phyloP scores from a whole-genome alignment of 805 yeast genomes.

The Candida khao-thaluensis region DNA sequence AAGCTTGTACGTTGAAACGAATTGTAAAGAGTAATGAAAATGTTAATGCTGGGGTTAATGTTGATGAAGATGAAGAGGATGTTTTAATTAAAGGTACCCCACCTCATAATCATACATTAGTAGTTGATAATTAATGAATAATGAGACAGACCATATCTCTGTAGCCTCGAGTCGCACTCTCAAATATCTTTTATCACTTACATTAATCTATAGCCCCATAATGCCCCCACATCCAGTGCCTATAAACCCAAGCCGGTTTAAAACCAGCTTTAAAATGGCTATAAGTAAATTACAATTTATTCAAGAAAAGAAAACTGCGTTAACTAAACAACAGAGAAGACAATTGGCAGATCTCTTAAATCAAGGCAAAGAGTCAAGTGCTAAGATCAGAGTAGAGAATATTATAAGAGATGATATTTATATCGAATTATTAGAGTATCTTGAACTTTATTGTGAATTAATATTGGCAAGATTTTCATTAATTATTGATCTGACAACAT shows the following conservation, averaged over 20 bases:
- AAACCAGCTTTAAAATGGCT: constrained; percentile 60
- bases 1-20: constrained; percentile 53
- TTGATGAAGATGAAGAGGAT: constrained; percentile 40
- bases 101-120: constrained; percentile 41
- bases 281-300: constrained; percentile 66
- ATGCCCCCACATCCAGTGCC: constrained; percentile 24
- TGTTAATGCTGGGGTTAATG: constrained; percentile 21
- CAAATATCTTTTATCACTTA: background rate
- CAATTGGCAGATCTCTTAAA: constrained; percentile 67
- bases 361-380: constrained; percentile 76
- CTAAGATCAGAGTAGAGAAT: constrained; percentile 79
- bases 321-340: constrained; percentile 72
- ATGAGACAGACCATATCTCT: too few relatives aligned
- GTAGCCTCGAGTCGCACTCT: background rate
- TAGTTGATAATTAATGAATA: constrained; percentile 19
- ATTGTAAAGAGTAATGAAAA: constrained; percentile 20
- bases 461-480: constrained; percentile 71
- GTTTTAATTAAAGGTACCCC: constrained; percentile 36
- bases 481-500: constrained; percentile 44
- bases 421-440: constrained; percentile 71
- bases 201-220: background rate
- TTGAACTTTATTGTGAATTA: constrained; percentile 82
- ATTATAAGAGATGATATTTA: constrained; percentile 79
- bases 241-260: constrained; percentile 34
- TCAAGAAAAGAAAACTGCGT: constrained; percentile 72